Base-by-base conservation (phyloP, 2,329 filamentous ascomycete species). In the Monosporascus sp. region DNA sequence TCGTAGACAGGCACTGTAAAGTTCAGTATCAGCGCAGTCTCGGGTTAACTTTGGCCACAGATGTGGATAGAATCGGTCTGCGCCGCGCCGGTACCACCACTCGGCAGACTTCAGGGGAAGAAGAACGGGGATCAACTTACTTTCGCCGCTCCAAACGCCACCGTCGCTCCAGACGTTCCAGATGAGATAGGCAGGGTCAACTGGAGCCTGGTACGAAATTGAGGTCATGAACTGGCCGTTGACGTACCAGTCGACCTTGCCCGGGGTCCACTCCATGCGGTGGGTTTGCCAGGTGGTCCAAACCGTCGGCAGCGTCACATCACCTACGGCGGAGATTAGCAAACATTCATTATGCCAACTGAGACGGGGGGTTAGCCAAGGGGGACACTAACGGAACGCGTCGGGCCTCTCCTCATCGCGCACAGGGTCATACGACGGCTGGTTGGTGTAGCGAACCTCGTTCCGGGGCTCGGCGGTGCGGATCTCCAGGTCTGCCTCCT, bases 111-210 rank as follows among this genome's bases (percentile, higher is more conserved):
- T 35, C 31, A 14, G 31, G 31, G 31, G 9, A 9, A 44, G 20
- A 17, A 16, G 41, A 44, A 14, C 3, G 8, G 20, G 8, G n/a
- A 14, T 14, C 20, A 44, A 46, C 43, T 17, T 46, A 46, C 43
- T 79, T 47, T 74, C 70, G 4, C 76, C 77, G 50, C 71, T 75
- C 77, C 78, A 81, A 38, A 66, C 67, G 5, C 78, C 78, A 27
- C 78, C 77, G 57, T 80, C 75, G 52, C 74, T 74, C 78, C 78
- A 81, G 63, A 75, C 71, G 61, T 81, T 80, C 63, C 80, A 71
- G 41, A 78, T 72, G 38, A 80, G 65, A 41, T 67, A 72, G 37
- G 71, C 72, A n/a, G 72, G 67, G 54, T 75, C 72, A 14, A 70
- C 68, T 1, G 78, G 78, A 16, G 78, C 75, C 45, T 76, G 74